phyloP scores from a whole-genome alignment of 78 protist species.

The Protostelium mycophagum region DNA sequence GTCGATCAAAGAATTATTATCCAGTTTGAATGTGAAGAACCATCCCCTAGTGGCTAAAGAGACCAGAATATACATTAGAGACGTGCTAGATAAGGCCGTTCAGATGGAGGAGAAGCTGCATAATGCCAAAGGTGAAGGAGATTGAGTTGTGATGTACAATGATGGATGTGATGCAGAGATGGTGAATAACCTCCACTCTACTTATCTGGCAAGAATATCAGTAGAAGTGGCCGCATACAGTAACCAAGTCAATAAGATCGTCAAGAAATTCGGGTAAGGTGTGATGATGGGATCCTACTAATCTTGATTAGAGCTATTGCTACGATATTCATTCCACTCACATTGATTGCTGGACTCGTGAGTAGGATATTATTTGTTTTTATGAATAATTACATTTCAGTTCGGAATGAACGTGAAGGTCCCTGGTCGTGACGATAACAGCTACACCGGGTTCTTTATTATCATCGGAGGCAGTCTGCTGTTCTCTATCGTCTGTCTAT shows the following conservation, averaged over 20 bases:
- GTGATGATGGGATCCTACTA: neutral
- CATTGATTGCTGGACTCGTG: conserved; percentile 19
- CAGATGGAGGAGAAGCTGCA: conserved; percentile 48
- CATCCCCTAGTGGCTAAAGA: neutral
- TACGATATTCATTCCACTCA: conserved; percentile 44
- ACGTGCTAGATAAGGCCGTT: conserved; percentile 48
- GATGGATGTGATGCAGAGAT: neutral
- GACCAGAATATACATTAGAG: conserved; percentile 13
- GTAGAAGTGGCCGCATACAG: conserved; percentile 49
- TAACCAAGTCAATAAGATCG: conserved; percentile 28
- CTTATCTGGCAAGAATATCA: conserved; percentile 52
- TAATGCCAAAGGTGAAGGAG: conserved; percentile 18
- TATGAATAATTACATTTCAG: neutral
- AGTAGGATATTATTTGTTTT: neutral
- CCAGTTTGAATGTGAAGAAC: neutral
- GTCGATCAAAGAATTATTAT: neutral
- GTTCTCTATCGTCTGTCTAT: conserved; percentile 12
- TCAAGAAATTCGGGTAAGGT: conserved; percentile 29
- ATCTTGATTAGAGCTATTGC: conserved; percentile 19
- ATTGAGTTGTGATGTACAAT: neutral
- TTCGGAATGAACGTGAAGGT: conserved; percentile 48
- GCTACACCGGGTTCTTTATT: conserved; percentile 24
- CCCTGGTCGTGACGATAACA: conserved; percentile 45
- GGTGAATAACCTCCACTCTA: conserved; percentile 26
- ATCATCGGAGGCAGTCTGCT: conserved; percentile 17